phyloP scores from a whole-genome alignment of 768 basidiomycete species.

The Kwoniella dendrophila region DNA sequence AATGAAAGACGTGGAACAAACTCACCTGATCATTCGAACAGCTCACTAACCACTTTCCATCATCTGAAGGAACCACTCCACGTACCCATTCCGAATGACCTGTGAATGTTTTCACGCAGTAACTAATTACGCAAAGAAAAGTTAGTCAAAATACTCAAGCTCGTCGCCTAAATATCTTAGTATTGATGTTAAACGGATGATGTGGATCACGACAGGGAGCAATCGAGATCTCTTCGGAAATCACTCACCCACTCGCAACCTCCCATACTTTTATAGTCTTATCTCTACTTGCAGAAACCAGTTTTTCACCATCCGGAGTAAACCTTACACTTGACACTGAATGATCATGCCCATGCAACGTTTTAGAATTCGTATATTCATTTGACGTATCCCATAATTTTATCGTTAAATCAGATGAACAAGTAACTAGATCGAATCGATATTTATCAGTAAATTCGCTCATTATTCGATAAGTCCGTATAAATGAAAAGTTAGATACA shows the following conservation, averaged over 20 bases:
- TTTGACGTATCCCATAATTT: constrained; percentile 89
- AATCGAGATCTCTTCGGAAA: neutral
- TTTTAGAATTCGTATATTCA: constrained; percentile 86
- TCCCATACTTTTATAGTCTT: constrained; percentile 83
- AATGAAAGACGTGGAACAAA: constrained; percentile 3
- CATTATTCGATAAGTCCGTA: neutral
- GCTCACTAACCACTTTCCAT: constrained; percentile 74
- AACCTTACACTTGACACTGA: constrained; percentile 84
- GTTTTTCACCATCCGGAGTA: constrained; percentile 76
- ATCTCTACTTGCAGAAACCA: constrained; percentile 86
- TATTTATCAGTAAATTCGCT: neutral
- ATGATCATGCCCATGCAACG: constrained; percentile 87
- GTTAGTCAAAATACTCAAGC: no score
- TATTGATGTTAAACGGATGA: no score
- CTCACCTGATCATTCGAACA: constrained; percentile 85
- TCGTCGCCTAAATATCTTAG: no score
- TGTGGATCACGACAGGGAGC: no score
- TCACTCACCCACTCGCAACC: constrained; percentile 75
- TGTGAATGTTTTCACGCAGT: constrained; percentile 72
- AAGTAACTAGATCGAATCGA: no score
- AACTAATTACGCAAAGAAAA: constrained; percentile 57
- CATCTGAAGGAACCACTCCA: constrained; percentile 60
- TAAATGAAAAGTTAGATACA: no score
- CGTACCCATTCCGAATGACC: constrained; percentile 88
- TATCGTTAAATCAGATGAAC: constrained; percentile 84